Conservation (phyloP, 257 asterid genomes). For the Nicotiana otophora region DNA sequence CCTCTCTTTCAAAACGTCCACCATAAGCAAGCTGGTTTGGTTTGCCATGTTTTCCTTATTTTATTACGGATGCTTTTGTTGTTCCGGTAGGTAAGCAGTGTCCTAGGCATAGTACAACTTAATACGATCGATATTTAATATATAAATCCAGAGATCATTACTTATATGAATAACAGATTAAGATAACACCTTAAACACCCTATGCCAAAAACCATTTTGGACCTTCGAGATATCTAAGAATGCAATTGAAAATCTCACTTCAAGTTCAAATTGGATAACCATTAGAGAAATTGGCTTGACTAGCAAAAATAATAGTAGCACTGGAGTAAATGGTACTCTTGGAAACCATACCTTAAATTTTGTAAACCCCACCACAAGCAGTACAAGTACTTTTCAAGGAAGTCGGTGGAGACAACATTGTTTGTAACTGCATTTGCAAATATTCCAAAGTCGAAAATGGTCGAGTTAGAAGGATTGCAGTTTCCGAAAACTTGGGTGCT, state of each 20-base stretch:
- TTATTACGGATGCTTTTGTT: too few species aligned
- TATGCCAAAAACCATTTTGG: background rate
- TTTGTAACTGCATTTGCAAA: conserved; percentile 60
- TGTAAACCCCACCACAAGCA: conserved; percentile 96
- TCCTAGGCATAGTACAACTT: too few species aligned
- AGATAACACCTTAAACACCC: background rate
- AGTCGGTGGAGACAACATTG: conserved; percentile 55
- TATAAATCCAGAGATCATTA: background rate
- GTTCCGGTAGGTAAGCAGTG: too few species aligned
- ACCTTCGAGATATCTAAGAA: background rate
- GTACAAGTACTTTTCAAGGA: conserved; percentile 73
- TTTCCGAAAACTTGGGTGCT: conserved; percentile 45
- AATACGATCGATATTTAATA: background rate
- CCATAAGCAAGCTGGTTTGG: too few species aligned
- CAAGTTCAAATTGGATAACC: background rate
- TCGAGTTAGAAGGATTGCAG: conserved; percentile 50
- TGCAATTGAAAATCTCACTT: background rate
- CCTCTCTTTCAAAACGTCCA: too few species aligned
- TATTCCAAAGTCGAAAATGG: conserved; percentile 62
- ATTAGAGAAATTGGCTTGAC: background rate
- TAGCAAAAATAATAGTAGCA: background rate
- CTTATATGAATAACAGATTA: background rate
- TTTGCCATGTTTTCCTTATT: too few species aligned
- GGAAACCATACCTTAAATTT: conserved; percentile 53
- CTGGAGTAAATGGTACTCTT: background rate